Evolutionary conservation across 768 basidiomycete genomes (phyloP).

Genomic region (Termitomyces sp.): DNA sequence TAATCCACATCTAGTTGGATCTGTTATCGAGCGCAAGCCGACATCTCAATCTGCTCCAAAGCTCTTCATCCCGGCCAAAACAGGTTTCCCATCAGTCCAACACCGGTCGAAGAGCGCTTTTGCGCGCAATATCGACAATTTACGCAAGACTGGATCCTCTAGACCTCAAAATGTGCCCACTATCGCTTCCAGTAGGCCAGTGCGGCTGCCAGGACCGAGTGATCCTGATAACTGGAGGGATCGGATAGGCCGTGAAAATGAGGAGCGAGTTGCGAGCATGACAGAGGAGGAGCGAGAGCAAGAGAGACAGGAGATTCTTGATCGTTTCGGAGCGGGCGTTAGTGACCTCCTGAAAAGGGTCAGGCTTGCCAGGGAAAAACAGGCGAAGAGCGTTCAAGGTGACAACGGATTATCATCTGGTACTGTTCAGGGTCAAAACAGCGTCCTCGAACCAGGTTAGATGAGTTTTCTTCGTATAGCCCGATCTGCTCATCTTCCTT

Average conservation of each 20-base stretch:
- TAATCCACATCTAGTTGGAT: slow-evolving; percentile 28
- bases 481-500: background rate
- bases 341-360: slow-evolving; percentile 55
- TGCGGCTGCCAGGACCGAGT: slow-evolving; percentile 2
- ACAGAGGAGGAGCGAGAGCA: slow-evolving; percentile 60
- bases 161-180: slow-evolving; percentile 25
- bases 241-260: slow-evolving; percentile 65
- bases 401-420: background rate
- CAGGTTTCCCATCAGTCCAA: slow-evolving; percentile 59
- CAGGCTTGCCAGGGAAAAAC: slow-evolving; percentile 38
- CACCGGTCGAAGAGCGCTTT: slow-evolving; percentile 67
- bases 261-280: slow-evolving; percentile 59
- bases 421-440: background rate
- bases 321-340: slow-evolving; percentile 66
- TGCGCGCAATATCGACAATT: slow-evolving; percentile 39
- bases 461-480: background rate
- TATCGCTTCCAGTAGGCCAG: slow-evolving; percentile 8
- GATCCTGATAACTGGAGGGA: slow-evolving; percentile 40
- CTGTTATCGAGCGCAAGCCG: slow-evolving; percentile 43
- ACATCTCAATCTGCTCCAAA: slow-evolving; percentile 21
- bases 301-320: slow-evolving; percentile 60
- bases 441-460: slow-evolving; percentile 15
- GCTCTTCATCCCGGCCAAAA: slow-evolving; percentile 23
- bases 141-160: slow-evolving; percentile 15
- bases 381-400: slow-evolving; percentile 7